Evolutionary conservation across 768 basidiomycete species (phyloP), one percentile per base, ranked within the genome.

Genomic region (Strobilomyces dryophilus): DNA sequence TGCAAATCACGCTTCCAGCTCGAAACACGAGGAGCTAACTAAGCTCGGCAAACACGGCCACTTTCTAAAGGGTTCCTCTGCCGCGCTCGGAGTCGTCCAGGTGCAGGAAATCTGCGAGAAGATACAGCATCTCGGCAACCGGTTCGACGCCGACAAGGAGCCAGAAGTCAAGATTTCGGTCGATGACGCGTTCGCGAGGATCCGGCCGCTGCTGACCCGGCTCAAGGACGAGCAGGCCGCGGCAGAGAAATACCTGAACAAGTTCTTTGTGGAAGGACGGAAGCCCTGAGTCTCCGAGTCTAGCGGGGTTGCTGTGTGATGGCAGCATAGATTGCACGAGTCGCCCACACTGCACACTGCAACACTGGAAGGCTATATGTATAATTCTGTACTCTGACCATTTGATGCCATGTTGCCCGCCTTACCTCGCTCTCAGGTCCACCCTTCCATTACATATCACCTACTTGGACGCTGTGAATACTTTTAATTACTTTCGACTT

Each of bases 21-120:
- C 62, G 36, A 68, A 62, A 21, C 79, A 83, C 57, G 45, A 44
- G 8, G 79, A 94, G 59, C 79, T 95, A 10, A 59, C 63, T 10
- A 66, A 79, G 51, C 81, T 99, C 17, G 87, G 89, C 3, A 71
- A 74, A 17, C 77, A 88, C 10, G 97, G 95, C 0, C 95, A 99
- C 72, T 99, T 91, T 73, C 83, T 98, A 66, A 99, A 98, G 71
- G 95, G 95, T 44, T 98, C 95, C 3, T 95, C 94, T 12, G 95
- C 95, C 27, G 92, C 95, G 3, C 79, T 99, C 42, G 95, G 97
- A 26, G 81, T 95, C 29, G 72, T 73, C 53, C 81, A 81, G 57
- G 94, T 99, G 48, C 87, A 92, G 67, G 78, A 73, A 15, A 84
- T 86, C 24, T 98, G 95, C 75, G 93, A 92, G 70, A 80, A 81